Percentiles rank a stretch among this genome's conserved stretches.
These are phyloP conservation scores for Boletus rex-veris DNA, from an alignment of 768 basidiomycete species.

Conservation along the genomic window DNA sequence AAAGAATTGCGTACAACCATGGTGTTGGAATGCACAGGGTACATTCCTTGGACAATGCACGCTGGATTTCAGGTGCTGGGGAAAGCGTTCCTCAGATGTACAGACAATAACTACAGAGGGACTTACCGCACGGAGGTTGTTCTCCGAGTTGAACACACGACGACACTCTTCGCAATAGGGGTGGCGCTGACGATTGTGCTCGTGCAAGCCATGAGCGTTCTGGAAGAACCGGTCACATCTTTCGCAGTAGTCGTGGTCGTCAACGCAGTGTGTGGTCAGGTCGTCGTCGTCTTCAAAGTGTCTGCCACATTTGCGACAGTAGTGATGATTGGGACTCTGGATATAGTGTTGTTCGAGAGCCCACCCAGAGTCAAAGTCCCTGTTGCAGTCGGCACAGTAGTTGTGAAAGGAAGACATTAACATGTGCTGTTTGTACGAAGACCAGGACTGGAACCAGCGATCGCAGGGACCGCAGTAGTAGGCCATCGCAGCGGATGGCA, in stretches of 20 bases:
- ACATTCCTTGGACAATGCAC: conserved; percentile 41
- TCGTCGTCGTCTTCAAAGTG: conserved; percentile 37
- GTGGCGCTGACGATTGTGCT: conserved; percentile 45
- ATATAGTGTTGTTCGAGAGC: conserved; percentile 51
- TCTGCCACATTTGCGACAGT: conserved; percentile 48
- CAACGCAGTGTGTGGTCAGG: conserved; percentile 40
- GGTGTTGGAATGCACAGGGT: conserved; percentile 33
- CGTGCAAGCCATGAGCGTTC: conserved; percentile 36
- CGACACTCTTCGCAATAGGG: conserved; percentile 46
- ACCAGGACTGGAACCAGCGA: conserved; percentile 30
- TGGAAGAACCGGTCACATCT: conserved; percentile 42
- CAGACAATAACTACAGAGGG: too few relatives aligned
- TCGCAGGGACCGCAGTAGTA: conserved; percentile 39
- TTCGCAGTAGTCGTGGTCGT: conserved; percentile 42
- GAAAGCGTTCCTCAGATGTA: background rate
- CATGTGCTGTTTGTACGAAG: conserved; percentile 36
- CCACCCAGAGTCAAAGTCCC: conserved; percentile 40
- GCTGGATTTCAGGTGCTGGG: conserved; percentile 52
- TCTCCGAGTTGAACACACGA: conserved; percentile 37
- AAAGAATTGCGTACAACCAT: conserved; percentile 46
- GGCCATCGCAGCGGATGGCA: conserved; percentile 22
- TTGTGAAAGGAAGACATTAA: conserved; percentile 38
- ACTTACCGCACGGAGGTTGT: conserved; percentile 17
- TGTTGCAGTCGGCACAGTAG: conserved; percentile 43
- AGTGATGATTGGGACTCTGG: conserved; percentile 46